Percentiles rank a stretch among this genome's conserved stretches.
These are phyloP conservation scores for Ramaria rubella DNA, from an alignment of 768 basidiomycete species.

Conservation along the genomic window DNA sequence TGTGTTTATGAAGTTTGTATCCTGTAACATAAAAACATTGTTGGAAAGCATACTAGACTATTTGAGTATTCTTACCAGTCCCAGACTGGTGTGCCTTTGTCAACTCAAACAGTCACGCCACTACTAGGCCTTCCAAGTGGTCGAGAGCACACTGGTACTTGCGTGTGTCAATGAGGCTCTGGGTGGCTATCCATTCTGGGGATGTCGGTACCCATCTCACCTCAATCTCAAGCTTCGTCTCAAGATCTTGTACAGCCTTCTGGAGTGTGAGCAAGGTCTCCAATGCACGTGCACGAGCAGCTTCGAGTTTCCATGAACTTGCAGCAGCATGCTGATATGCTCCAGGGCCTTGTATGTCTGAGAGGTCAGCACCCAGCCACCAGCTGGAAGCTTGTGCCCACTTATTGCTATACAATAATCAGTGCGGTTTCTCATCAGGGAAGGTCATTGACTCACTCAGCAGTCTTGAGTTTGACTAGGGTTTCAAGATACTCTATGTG, in stretches of 20 bases:
- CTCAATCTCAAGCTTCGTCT: background rate
- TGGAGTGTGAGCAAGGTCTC: background rate
- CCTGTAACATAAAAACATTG: background rate
- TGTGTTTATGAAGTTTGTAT: constrained; percentile 21
- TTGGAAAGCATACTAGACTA: background rate
- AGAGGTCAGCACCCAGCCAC: background rate
- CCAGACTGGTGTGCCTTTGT: constrained; percentile 12
- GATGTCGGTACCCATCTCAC: background rate
- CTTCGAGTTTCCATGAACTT: background rate
- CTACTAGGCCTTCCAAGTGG: constrained; percentile 17
- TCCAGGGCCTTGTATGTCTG: background rate
- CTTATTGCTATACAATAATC: background rate
- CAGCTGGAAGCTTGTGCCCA: background rate
- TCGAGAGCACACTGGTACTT: constrained; percentile 16
- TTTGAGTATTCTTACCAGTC: constrained; percentile 12
- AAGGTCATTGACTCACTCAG: background rate
- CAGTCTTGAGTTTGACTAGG: background rate
- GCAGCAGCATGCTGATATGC: background rate
- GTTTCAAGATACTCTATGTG: background rate
- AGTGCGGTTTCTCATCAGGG: background rate
- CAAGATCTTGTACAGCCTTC: background rate
- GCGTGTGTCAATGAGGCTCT: background rate
- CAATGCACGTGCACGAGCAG: background rate
- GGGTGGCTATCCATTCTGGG: background rate
- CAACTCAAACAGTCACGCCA: constrained; percentile 18